Evolutionary conservation across 2,329 filamentous ascomycete genomes (phyloP), one percentile per base, ranked within the genome.

Genomic region (Paraconiothyrium sp.): DNA sequence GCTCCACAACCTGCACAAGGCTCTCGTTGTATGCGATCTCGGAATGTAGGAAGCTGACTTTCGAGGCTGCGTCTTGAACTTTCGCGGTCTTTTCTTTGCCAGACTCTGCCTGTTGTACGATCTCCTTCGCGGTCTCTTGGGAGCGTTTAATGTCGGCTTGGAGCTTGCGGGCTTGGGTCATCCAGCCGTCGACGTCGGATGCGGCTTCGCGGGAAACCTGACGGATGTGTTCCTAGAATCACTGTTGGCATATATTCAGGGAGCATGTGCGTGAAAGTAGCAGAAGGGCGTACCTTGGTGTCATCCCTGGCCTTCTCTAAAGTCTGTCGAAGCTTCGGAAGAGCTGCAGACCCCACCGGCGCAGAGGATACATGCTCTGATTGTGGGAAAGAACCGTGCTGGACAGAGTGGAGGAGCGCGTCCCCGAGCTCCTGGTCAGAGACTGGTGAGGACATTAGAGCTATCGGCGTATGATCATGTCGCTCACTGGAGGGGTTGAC

Each of bases 71-170:
- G 75, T 89, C 87, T 43, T 92, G 87, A 0, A 90, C 89, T 61
- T 88, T 82, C 52, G 86, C 84, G 51, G 91, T 83, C 27, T 92
- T 82, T 46, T 83, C 82, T 63, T 88, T 87, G 13, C 90, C 88
- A 32, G 84, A 87, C 72, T 94, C 90, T 56, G 93, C 90, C 71
- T 93, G 88, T 48, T 89, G 86, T 5, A 94, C 86, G 61, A 98
- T 96, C 60, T 93, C 89, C 72, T 89, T 89, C 24, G 94, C 93
- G 39, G 93, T 89, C 16, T 87, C 85, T 71, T 92, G 90, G 27
- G 93, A 94, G 50, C 88, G 87, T 71, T 92, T 88, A 67, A 97
- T 94, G 74, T 97, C 94, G 64, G 90, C 87, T 76, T 97, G 92
- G 8, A 97, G 86, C 56, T 90, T 88, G 78, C 92, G 92, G 51